phyloP scores from a whole-genome alignment of 306 rosid genomes.

The Cicer chorassanicum region DNA sequence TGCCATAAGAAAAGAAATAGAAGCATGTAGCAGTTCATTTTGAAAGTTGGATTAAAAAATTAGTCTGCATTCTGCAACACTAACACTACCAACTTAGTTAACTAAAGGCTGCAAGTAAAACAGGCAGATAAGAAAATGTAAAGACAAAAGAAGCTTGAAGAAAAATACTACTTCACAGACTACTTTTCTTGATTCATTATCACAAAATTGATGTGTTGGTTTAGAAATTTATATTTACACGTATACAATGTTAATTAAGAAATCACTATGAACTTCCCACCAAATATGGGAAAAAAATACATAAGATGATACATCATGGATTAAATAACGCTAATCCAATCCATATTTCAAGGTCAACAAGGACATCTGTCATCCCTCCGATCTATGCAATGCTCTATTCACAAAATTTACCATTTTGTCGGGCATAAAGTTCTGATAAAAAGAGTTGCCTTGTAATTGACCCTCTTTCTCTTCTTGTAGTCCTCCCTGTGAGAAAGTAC shows the following conservation, averaged over 20 bases:
- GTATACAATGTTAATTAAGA: slow-evolving; percentile 46
- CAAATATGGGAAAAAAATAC: slow-evolving; percentile 35
- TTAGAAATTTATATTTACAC: slow-evolving; percentile 57
- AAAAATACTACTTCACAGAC: slow-evolving; percentile 26
- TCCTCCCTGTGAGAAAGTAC: slow-evolving; percentile 26
- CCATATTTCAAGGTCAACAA: slow-evolving; percentile 31
- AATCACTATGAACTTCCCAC: slow-evolving; percentile 47
- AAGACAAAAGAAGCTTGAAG: slow-evolving; percentile 23
- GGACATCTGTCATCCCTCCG: slow-evolving; percentile 15
- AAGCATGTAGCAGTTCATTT: neutral
- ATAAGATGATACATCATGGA: slow-evolving; percentile 35
- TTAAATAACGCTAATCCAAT: slow-evolving; percentile 23
- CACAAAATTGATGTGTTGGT: slow-evolving; percentile 57
- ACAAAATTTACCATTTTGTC: slow-evolving; percentile 42
- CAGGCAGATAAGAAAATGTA: slow-evolving; percentile 46
- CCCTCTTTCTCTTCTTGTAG: slow-evolving; percentile 21
- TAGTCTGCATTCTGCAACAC: neutral
- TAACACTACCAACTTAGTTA: slow-evolving; percentile 44
- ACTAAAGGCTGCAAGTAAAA: slow-evolving; percentile 47
- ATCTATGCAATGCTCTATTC: slow-evolving; percentile 32
- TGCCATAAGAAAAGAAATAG: slow-evolving; percentile 7
- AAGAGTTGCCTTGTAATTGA: slow-evolving; percentile 37
- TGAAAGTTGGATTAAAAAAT: too few relatives aligned
- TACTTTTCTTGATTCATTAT: slow-evolving; percentile 35
- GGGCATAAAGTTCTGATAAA: slow-evolving; percentile 36